These are phyloP conservation scores for Besnoitia besnoiti DNA, from an alignment of 169 alveolate genomes.

Conservation along the genomic window DNA sequence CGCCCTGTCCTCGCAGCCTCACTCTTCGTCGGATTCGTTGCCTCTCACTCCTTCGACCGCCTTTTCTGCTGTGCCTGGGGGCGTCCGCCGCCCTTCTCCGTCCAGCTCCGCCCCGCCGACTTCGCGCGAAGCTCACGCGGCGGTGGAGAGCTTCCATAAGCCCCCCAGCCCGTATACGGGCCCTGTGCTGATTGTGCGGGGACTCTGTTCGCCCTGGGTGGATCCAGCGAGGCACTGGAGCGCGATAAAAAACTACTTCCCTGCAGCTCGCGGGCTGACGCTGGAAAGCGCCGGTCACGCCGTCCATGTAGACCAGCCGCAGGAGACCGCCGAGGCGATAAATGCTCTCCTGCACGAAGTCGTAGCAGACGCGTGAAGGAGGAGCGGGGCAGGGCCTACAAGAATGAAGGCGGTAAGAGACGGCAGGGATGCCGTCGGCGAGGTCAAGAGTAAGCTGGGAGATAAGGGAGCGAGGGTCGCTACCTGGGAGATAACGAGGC, in stretches of 20 bases:
- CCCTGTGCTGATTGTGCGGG: background rate
- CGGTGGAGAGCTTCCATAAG: background rate
- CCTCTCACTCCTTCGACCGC: background rate
- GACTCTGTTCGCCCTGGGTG: background rate
- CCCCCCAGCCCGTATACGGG: background rate
- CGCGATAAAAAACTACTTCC: background rate
- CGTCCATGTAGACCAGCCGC: background rate
- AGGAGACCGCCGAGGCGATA: background rate
- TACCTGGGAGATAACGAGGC: too few species aligned
- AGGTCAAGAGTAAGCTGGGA: too few species aligned
- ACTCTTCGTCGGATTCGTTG: background rate
- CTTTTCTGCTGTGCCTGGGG: background rate
- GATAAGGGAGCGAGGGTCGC: too few species aligned
- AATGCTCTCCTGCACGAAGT: background rate
- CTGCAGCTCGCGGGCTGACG: background rate
- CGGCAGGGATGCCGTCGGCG: too few species aligned
- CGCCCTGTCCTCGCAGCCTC: background rate
- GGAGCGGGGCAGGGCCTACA: too few species aligned
- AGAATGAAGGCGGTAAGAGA: too few species aligned
- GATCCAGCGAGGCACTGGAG: background rate
- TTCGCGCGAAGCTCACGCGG: background rate
- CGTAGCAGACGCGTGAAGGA: background rate
- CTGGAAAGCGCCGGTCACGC: background rate
- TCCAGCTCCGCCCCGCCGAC: background rate
- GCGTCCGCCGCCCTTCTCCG: background rate